Conservation (phyloP, 2,329 filamentous ascomycete genomes). For the Tolypocladium tundrense region DNA sequence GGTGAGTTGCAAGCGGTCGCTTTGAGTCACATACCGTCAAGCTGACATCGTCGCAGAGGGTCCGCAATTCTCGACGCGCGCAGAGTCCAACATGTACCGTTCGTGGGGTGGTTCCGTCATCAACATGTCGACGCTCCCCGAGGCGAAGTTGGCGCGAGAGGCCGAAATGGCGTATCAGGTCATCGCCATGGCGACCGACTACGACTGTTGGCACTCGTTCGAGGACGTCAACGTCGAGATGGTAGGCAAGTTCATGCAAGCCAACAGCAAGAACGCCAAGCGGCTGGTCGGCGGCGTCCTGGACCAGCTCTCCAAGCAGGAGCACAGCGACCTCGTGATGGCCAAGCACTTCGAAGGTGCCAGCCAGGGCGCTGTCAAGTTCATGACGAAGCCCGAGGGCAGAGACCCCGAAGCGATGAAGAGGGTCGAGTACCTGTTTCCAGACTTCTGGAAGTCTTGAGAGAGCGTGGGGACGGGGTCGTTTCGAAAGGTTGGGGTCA, state of each 20-base stretch:
- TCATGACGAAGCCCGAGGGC: conserved; percentile 72
- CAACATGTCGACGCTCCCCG: conserved; percentile 95
- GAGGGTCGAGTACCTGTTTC: conserved; percentile 81
- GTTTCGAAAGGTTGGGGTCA: background rate
- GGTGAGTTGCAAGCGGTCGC: conserved; percentile 39
- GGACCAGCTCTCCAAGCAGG: conserved; percentile 70
- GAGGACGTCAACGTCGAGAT: conserved; percentile 89
- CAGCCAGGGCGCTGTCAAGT: conserved; percentile 65
- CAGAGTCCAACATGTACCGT: conserved; percentile 92
- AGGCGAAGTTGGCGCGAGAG: conserved; percentile 92
- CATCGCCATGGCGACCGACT: conserved; percentile 99
- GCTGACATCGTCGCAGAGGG: conserved; percentile 52
- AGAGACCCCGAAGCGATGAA: conserved; percentile 64
- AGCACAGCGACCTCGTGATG: conserved; percentile 63
- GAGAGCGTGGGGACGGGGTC: background rate
- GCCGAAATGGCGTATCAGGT: conserved; percentile 96
- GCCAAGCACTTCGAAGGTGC: conserved; percentile 75
- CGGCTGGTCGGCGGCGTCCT: conserved; percentile 77
- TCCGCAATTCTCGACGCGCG: conserved; percentile 94
- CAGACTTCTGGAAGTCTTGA: conserved; percentile 54
- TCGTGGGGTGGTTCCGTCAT: conserved; percentile 89
- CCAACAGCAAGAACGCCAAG: conserved; percentile 81
- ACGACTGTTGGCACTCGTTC: conserved; percentile 89
- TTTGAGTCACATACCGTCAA: background rate
- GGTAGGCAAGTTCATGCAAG: conserved; percentile 94